Conservation (phyloP, 2,329 filamentous ascomycete species). For the Fusarium mexicanum region DNA sequence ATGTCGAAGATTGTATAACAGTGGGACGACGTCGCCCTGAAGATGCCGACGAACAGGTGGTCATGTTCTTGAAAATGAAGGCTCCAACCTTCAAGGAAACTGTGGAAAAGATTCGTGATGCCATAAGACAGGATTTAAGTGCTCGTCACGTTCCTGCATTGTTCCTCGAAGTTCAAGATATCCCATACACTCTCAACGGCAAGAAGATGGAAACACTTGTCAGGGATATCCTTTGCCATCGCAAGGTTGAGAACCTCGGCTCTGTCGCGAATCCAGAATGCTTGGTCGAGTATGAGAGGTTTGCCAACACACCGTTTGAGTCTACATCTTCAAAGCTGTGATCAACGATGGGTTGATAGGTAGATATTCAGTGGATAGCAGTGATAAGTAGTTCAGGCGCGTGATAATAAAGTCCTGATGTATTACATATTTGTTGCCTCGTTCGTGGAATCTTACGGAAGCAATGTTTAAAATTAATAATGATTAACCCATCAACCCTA, state of each 20-base stretch:
- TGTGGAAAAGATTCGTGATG: not conserved
- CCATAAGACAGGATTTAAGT: not conserved
- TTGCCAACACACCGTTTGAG: not conserved
- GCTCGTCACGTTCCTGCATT: not conserved
- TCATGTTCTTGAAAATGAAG: not conserved
- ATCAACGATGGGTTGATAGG: not conserved
- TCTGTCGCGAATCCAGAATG: not conserved
- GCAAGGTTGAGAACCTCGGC: not conserved
- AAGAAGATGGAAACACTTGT: not conserved
- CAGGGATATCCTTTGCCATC: not conserved
- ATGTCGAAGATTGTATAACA: not conserved
- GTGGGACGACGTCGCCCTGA: not conserved
- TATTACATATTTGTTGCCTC: too few relatives aligned
- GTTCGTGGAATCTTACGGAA: too few relatives aligned
- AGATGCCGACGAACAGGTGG: not conserved
- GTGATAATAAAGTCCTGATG: too few relatives aligned
- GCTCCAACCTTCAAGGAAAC: fast-evolving
- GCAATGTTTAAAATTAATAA: too few relatives aligned
- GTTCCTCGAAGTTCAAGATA: not conserved
- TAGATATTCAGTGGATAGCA: too few relatives aligned
- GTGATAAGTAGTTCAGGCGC: too few relatives aligned
- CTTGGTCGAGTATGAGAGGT: not conserved
- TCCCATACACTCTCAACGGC: not conserved
- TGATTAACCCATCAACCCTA: too few relatives aligned
- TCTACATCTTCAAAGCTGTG: not conserved